These are phyloP conservation scores for Acanthamoeba castellanii DNA, from an alignment of 208 protist genomes.

Conservation along the genomic window DNA sequence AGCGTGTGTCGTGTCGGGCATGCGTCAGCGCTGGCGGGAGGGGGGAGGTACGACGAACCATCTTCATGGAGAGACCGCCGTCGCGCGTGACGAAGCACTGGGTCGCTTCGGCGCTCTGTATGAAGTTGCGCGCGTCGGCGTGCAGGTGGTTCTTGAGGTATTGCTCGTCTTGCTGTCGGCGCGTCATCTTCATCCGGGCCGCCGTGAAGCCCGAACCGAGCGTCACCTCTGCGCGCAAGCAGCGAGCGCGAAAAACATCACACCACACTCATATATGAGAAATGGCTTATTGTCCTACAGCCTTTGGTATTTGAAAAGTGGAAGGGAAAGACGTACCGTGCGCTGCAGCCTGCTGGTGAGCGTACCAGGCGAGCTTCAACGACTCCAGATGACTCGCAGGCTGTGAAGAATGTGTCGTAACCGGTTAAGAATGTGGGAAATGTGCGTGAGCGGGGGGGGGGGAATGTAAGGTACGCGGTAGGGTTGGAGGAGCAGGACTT, in stretches of 20 bases:
- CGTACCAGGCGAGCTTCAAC: constrained; percentile 21
- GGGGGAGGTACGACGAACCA: neutral
- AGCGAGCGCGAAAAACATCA: too few species aligned
- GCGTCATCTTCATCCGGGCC: neutral
- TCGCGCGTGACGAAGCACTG: neutral
- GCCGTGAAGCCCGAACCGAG: constrained; percentile 20
- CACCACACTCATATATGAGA: too few species aligned
- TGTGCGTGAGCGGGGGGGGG: neutral
- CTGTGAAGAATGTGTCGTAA: neutral
- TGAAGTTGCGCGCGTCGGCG: neutral
- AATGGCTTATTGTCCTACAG: too few species aligned
- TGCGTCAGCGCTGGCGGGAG: neutral
- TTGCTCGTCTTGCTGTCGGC: neutral
- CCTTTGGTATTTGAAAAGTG: neutral
- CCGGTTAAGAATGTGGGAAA: neutral
- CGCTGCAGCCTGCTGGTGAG: neutral
- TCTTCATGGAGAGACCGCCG: neutral
- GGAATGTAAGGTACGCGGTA: neutral
- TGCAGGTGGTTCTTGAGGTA: neutral
- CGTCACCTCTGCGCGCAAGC: neutral
- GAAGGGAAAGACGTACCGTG: neutral
- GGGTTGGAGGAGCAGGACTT: constrained; percentile 39
- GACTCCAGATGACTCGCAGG: neutral
- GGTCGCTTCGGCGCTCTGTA: neutral
- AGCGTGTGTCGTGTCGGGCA: neutral